Percentiles rank a stretch among this genome's conserved stretches.
Evolutionary conservation across 2,329 filamentous ascomycete species (phyloP).

Genomic region (Xylariaceae sp.): DNA sequence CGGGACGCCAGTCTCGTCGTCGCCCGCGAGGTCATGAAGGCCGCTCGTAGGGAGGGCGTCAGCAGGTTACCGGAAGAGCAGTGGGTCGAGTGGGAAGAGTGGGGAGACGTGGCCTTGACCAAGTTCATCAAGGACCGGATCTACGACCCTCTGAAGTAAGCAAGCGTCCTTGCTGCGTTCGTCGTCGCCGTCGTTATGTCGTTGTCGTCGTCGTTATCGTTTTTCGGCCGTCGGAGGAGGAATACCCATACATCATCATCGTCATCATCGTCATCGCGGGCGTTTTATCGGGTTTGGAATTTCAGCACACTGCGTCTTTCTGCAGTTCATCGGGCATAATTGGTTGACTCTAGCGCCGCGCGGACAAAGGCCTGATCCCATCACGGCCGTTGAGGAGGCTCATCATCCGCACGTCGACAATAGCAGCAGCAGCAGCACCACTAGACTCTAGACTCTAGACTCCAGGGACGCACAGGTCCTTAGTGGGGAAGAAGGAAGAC

Average conservation of each 20-base stretch:
- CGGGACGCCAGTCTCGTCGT: conserved; percentile 82
- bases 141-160: conserved; percentile 46
- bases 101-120: conserved; percentile 56
- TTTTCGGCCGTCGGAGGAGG: conserved; percentile 6
- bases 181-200: conserved; percentile 9
- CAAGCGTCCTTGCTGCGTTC: conserved; percentile 12
- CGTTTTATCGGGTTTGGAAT: conserved; percentile 3
- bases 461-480: no score
- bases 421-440: no score
- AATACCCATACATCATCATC: conserved; percentile 12
- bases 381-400: no score
- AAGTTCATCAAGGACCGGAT: conserved; percentile 53
- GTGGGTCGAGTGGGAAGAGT: conserved; percentile 67
- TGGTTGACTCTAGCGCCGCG: conserved; percentile 13
- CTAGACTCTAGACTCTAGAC: no score
- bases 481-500: no score
- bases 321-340: conserved; percentile 9
- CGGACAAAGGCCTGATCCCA: conserved; percentile 14
- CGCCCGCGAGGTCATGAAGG: conserved; percentile 86
- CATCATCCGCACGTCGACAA: no score
- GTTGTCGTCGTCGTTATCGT: no score
- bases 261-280: conserved; percentile 17
- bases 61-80: conserved; percentile 59
- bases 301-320: neutral
- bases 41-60: conserved; percentile 75